These are phyloP conservation scores for Botrytis deweyae DNA, from an alignment of 2,329 filamentous ascomycete genomes.

Conservation along the genomic window DNA sequence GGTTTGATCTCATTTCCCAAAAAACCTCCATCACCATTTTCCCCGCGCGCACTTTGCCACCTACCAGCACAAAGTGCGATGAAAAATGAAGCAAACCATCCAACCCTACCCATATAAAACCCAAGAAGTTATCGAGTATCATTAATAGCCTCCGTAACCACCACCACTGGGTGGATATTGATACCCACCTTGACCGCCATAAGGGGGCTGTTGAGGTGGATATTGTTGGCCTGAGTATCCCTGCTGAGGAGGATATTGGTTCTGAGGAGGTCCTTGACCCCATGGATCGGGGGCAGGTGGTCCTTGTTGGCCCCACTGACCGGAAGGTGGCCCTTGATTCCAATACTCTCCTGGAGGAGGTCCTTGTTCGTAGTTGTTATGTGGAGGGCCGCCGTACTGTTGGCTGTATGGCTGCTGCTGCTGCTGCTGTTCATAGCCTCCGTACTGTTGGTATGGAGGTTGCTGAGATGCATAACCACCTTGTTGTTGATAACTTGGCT, in stretches of 20 bases:
- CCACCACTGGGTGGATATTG: conserved; percentile 10
- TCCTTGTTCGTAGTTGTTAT: conserved; percentile 27
- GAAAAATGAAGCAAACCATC: background rate
- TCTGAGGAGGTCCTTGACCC: conserved; percentile 13
- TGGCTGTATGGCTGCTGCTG: conserved; percentile 26
- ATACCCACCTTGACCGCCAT: conserved; percentile 22
- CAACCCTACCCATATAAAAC: background rate
- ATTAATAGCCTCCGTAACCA: conserved; percentile 14
- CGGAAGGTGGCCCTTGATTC: conserved; percentile 21
- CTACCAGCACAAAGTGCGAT: background rate
- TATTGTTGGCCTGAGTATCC: conserved; percentile 18
- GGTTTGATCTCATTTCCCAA: background rate
- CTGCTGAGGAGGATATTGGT: conserved; percentile 16
- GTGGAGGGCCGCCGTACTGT: conserved; percentile 22
- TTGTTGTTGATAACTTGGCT: conserved; percentile 26
- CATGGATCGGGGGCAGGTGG: conserved; percentile 12
- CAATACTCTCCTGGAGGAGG: conserved; percentile 15
- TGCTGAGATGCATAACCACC: conserved; percentile 25
- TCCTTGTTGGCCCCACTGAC: conserved; percentile 11
- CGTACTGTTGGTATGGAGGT: conserved; percentile 22
- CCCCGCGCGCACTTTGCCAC: too few species aligned
- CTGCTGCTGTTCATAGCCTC: conserved; percentile 5
- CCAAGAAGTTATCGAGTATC: background rate
- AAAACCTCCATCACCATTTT: background rate
- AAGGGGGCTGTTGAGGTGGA: conserved; percentile 29